Base-by-base conservation (phyloP, 768 basidiomycete species). In the Pleurotus salmoneostramineus region DNA sequence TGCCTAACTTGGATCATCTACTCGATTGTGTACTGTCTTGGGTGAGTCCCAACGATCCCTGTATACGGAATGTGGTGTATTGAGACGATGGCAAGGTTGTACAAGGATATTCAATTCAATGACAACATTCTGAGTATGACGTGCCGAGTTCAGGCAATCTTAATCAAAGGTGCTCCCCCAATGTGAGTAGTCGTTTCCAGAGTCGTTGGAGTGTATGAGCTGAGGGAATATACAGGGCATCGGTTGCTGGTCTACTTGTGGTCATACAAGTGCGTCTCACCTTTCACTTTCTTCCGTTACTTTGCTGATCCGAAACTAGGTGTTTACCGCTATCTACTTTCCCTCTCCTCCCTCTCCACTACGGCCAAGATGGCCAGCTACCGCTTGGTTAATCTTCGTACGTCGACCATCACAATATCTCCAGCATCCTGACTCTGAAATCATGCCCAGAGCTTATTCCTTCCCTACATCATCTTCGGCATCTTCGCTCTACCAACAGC, bases 1-100 rank as follows among this genome's bases (percentile, higher is more conserved):
- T 84, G 82, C 57, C 54, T 79, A n/a, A 74, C 78, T 47, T 82
- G 82, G 82, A 74, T 80, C 7, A 61, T 85, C 43, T 83, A 78
- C 62, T 84, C 84, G 4, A 64, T 84, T 57, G 69, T 75, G 34
- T 81, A 77, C 63, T 78, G 74, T 62, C 59, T 86, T 15, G 64
- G 77, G 85, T 84, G 60, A 69, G 84, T 69, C 50, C 27, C 31
- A 61, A 61, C 31, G 59, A 35, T 48, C 60, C 32, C 46, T 17
- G 7, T 3, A 36, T 17, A 11, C 17, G 43, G 52, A 31, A 14
- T 45, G 12, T 6, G 33, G 14, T 21, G 50, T 56, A 45, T 44
- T 61, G 42, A 27, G 6, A 43, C 12, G 45, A 15, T 12, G 36
- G 34, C 8, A 50, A 66, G 65, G 48, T 43, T 61, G 47, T 60